A percentile compares a stretch with the other conserved stretches of the same genome.
These are phyloP conservation scores for Dillenia suffruticosa DNA, from an alignment of 164 flowering plant species.

Conservation along the genomic window DNA sequence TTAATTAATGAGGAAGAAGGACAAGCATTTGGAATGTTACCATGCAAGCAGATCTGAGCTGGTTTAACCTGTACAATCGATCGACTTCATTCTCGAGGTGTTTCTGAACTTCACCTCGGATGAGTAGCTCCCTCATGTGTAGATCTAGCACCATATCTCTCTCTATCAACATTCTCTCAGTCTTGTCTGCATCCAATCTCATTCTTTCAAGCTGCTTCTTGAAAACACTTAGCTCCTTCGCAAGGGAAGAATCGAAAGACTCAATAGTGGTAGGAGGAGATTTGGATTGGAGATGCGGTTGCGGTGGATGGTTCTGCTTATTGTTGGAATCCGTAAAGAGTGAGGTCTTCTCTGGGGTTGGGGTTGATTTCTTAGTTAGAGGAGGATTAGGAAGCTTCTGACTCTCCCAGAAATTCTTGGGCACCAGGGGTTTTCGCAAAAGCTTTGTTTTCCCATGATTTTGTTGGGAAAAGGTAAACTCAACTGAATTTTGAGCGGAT, in stretches of 20 bases:
- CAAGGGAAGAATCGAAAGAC: slow-evolving; percentile 53
- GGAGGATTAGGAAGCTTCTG: neutral
- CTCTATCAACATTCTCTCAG: slow-evolving; percentile 55
- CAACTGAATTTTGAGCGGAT: slow-evolving; percentile 15
- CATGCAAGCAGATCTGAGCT: slow-evolving; percentile 38
- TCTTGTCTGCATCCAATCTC: slow-evolving; percentile 55
- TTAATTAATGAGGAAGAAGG: neutral
- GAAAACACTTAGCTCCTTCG: slow-evolving; percentile 66
- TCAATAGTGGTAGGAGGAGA: slow-evolving; percentile 11
- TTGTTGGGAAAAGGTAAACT: too few relatives aligned
- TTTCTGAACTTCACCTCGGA: slow-evolving; percentile 58
- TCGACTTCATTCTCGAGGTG: slow-evolving; percentile 60
- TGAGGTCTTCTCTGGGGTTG: slow-evolving; percentile 17
- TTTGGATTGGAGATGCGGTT: neutral
- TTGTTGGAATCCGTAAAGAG: slow-evolving; percentile 17
- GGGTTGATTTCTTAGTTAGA: neutral
- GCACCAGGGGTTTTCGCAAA: slow-evolving; percentile 57
- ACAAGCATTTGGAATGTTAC: slow-evolving; percentile 14
- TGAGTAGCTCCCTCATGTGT: slow-evolving; percentile 36
- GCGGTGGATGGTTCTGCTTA: slow-evolving; percentile 31
- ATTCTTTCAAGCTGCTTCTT: slow-evolving; percentile 56
- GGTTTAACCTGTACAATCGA: slow-evolving; percentile 47
- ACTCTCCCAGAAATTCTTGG: slow-evolving; percentile 26
- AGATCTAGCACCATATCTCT: slow-evolving; percentile 39
- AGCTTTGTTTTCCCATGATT: slow-evolving; percentile 16